These are phyloP conservation scores for Lineolata rhizophorae DNA, from an alignment of 495 filamentous ascomycete genomes.

Conservation along the genomic window DNA sequence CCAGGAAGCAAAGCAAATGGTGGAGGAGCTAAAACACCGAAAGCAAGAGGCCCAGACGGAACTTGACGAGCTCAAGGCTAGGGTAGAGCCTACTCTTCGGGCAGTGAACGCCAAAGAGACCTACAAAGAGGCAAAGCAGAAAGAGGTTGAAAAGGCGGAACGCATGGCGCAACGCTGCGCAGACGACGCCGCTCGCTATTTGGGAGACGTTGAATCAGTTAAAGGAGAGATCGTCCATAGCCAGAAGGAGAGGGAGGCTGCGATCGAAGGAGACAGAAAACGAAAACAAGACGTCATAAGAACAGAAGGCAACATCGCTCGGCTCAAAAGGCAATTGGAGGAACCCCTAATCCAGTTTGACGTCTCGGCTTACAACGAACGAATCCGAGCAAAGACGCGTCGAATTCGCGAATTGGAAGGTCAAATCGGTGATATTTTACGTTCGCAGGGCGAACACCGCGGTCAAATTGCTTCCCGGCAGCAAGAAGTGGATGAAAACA, in stretches of 20 bases:
- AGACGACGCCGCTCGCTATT: conserved; percentile 28
- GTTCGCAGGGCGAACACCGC: no score
- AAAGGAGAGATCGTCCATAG: conserved; percentile 32
- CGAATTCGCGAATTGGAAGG: conserved; percentile 22
- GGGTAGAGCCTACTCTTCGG: conserved; percentile 40
- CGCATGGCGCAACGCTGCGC: conserved; percentile 31
- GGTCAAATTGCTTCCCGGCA: no score
- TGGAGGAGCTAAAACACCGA: conserved; percentile 9
- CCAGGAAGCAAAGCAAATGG: conserved; percentile 21
- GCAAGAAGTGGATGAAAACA: conserved; percentile 16
- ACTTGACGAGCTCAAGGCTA: conserved; percentile 31
- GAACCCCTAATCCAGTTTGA: conserved; percentile 31
- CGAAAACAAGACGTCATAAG: conserved; percentile 28
- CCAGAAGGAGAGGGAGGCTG: conserved; percentile 31
- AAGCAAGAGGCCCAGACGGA: conserved; percentile 21
- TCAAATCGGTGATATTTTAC: conserved; percentile 1
- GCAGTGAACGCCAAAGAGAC: not conserved
- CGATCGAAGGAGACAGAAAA: conserved; percentile 26
- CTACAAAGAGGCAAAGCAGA: conserved; percentile 16
- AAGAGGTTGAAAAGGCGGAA: conserved; percentile 30
- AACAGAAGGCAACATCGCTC: conserved; percentile 21
- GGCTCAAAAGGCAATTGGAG: conserved; percentile 24
- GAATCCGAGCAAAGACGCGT: conserved; percentile 23
- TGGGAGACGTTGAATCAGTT: conserved; percentile 27
- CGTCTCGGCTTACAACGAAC: conserved; percentile 28